phyloP scores from a whole-genome alignment of 805 yeast genomes.

The Schwanniomyces yamadae region DNA sequence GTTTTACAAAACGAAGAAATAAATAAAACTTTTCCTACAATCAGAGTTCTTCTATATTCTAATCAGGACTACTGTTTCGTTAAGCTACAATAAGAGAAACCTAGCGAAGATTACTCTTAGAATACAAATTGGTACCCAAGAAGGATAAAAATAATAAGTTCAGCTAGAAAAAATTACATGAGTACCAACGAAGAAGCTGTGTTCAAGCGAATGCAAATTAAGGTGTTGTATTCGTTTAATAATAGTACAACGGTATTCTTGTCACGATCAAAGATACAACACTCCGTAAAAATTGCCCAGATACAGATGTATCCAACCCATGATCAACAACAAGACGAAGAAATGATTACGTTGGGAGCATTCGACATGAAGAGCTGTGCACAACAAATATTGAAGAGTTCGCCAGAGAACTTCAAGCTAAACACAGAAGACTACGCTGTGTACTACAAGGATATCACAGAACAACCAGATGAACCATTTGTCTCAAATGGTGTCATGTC shows the following conservation, averaged over 20 bases:
- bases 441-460: constrained; percentile 46
- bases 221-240: constrained; percentile 45
- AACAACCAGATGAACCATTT: constrained; percentile 49
- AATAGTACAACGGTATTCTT: constrained; percentile 42
- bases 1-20: no score
- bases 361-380: constrained; percentile 39
- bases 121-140: constrained; percentile 1
- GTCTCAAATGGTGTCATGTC: constrained; percentile 43
- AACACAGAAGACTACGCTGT: constrained; percentile 43
- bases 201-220: constrained; percentile 43
- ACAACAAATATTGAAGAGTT: constrained; percentile 35
- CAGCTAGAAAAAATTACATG: neutral
- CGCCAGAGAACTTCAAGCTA: constrained; percentile 44
- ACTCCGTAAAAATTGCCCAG: constrained; percentile 37
- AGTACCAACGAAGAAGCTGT: constrained; percentile 12
- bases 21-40: no score
- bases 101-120: no score
- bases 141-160: constrained; percentile 4
- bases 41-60: no score
- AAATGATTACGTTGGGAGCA: constrained; percentile 40
- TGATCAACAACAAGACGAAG: constrained; percentile 18
- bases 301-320: constrained; percentile 25
- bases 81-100: no score
- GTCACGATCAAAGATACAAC: constrained; percentile 35
- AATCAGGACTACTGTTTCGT: no score